Base-by-base conservation (phyloP, 257 asterid genomes). In the Solanum sejunctum region DNA sequence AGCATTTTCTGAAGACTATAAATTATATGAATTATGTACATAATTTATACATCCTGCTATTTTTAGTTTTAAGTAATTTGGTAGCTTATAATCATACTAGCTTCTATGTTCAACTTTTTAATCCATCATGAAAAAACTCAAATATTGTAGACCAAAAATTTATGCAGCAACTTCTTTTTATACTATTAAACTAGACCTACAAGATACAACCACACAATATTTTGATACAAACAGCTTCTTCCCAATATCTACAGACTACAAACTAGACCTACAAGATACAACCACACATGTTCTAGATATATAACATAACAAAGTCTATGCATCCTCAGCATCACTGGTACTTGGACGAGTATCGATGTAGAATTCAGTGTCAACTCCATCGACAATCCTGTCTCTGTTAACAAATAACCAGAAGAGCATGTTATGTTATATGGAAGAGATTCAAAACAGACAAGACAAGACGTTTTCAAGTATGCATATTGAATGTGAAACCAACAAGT, bases 291-390 rank as follows among this genome's bases (percentile, higher is more conserved):
- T 51, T 82, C 43, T 58, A 58, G 16, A 66, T 8, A 81, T 54
- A 51, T 12, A 43, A 39, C 57, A 55, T 71, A 49, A 80, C 67
- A 10, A 56, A 61, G 75, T 56, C 88, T 88, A 91, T 8, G 77
- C 91, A 75, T 90, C 93, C 82, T 88, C 95, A 4, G 87, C 84
- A 70, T 92, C 92, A 43, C 94, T 95, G 86, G 85, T 81, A 78
- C 89, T 83, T 43, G 92, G 83, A 73, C 84, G 93, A 43, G 93
- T 87, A 77, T 90, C 93, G 18, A 88, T 87, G 78, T 84, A 93
- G 87, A 93, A 90, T 85, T 94, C 98, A 1, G 97, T 88, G 80
- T 94, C 97, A 16, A 85, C 91, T 57, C 92, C 90, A 10, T 94
- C 97, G 3, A 91, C 1, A 56, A 94, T 93, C 84, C 90, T 86